Conservation (phyloP, 2,329 filamentous ascomycete genomes). For the Ilyonectria mors-panacis region DNA sequence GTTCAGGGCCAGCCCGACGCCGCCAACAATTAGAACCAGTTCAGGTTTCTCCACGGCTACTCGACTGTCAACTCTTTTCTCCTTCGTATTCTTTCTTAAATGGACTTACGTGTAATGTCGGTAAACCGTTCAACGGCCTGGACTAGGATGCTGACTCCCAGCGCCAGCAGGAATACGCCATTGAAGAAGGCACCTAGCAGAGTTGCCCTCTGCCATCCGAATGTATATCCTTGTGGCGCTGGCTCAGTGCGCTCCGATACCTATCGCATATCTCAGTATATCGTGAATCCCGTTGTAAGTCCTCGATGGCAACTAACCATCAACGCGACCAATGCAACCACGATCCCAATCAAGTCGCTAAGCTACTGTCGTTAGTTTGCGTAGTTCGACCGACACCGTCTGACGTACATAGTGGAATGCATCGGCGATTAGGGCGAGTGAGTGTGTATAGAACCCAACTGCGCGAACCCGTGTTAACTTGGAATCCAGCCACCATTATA, state of each 20-base stretch:
- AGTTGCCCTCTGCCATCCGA: constrained; percentile 84
- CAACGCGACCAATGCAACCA: constrained; percentile 76
- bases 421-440: constrained; percentile 81
- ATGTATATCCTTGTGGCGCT: constrained; percentile 69
- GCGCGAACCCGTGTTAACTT: constrained; percentile 18
- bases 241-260: constrained; percentile 67
- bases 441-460: constrained; percentile 80
- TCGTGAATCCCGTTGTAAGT: background rate
- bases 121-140: constrained; percentile 82
- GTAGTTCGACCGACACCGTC: background rate
- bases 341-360: constrained; percentile 79
- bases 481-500: background rate
- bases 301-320: constrained; percentile 60
- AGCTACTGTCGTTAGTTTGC: constrained; percentile 60
- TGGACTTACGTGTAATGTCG: constrained; percentile 63
- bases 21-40: constrained; percentile 78
- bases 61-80: constrained; percentile 29
- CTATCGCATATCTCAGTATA: constrained; percentile 53
- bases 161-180: constrained; percentile 79
- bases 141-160: constrained; percentile 80
- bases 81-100: background rate
- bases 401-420: constrained; percentile 82
- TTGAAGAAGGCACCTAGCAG: constrained; percentile 86
- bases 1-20: constrained; percentile 77
- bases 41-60: constrained; percentile 75